A percentile compares a stretch with the other conserved stretches of the same genome.
These are phyloP conservation scores for Cerioporus squamosus DNA, from an alignment of 1,284 basidiomycete species.

Conservation along the genomic window DNA sequence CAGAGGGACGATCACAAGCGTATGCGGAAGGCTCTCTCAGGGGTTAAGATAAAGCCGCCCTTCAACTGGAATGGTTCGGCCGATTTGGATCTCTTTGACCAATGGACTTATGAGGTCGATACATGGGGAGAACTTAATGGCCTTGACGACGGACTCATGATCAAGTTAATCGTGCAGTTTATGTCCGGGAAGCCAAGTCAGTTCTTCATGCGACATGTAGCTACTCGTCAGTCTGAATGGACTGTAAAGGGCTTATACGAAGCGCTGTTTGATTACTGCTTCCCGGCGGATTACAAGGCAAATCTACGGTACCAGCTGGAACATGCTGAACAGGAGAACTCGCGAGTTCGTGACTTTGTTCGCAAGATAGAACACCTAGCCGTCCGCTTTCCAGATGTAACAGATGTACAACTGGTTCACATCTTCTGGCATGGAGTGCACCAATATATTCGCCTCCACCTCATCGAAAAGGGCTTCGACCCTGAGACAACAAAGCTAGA, in stretches of 20 bases:
- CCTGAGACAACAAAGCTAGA: background rate
- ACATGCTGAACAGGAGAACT: slow-evolving; percentile 10
- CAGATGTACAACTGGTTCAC: slow-evolving; percentile 14
- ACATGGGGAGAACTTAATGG: slow-evolving; percentile 13
- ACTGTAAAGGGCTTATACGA: slow-evolving; percentile 19
- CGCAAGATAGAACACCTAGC: slow-evolving; percentile 9
- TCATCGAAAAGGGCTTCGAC: background rate
- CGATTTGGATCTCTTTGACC: slow-evolving; percentile 18
- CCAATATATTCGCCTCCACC: slow-evolving; percentile 3
- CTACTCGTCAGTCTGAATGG: slow-evolving; percentile 10
- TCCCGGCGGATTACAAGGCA: slow-evolving; percentile 23
- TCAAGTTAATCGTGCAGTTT: slow-evolving; percentile 13
- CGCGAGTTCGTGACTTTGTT: slow-evolving; percentile 14
- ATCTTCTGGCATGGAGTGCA: slow-evolving; percentile 24
- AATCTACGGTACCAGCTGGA: slow-evolving; percentile 11
- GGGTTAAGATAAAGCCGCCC: slow-evolving; percentile 1
- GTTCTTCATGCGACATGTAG: slow-evolving; percentile 25
- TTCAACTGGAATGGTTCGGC: slow-evolving; percentile 14
- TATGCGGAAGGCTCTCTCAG: background rate
- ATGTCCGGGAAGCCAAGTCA: slow-evolving; percentile 12
- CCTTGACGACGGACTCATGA: background rate
- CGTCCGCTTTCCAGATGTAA: slow-evolving; percentile 17
- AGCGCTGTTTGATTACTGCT: slow-evolving; percentile 27
- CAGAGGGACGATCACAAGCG: background rate
- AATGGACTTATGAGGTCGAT: slow-evolving; percentile 21